Evolutionary conservation across 1,284 basidiomycete genomes (phyloP).

Genomic region (Sparassis latifolia): DNA sequence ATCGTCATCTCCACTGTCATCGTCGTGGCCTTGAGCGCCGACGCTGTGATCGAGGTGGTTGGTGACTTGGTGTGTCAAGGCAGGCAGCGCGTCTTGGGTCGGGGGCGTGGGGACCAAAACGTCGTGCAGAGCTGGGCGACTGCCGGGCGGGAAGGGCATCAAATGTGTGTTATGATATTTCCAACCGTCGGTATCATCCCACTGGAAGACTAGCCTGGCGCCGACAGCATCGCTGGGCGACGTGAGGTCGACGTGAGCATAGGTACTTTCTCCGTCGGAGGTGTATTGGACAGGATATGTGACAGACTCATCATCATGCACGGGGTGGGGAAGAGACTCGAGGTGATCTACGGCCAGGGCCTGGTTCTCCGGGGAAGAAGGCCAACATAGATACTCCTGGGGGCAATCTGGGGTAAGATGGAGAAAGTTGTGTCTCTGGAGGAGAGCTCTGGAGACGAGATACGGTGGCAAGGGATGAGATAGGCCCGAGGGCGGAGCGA

Average conservation of each 20-base stretch:
- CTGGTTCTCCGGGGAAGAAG: slow-evolving; percentile 33
- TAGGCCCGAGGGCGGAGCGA: slow-evolving; percentile 45
- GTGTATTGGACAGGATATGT: slow-evolving; percentile 45
- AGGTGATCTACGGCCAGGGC: slow-evolving; percentile 36
- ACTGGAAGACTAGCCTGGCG: slow-evolving; percentile 61
- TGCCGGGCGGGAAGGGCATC: slow-evolving; percentile 66
- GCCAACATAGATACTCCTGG: slow-evolving; percentile 62
- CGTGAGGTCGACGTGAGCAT: slow-evolving; percentile 57
- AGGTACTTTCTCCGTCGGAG: slow-evolving; percentile 49
- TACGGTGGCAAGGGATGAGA: slow-evolving; percentile 46
- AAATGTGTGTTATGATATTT: slow-evolving; percentile 60
- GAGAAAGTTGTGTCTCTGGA: slow-evolving; percentile 63
- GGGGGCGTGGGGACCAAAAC: slow-evolving; percentile 2
- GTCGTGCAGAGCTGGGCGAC: slow-evolving; percentile 36
- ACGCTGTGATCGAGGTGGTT: too few relatives aligned
- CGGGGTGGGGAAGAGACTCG: slow-evolving; percentile 32
- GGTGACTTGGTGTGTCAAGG: too few relatives aligned
- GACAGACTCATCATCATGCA: slow-evolving; percentile 30
- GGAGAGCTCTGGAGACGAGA: slow-evolving; percentile 52
- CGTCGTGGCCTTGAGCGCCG: slow-evolving; percentile 1
- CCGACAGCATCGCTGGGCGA: slow-evolving; percentile 26
- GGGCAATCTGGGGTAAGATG: slow-evolving; percentile 42
- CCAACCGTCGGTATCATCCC: slow-evolving; percentile 53
- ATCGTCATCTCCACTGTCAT: slow-evolving; percentile 39
- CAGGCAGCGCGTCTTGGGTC: slow-evolving; percentile 2